A percentile compares a stretch with the other conserved stretches of the same genome.
Conservation (phyloP, 2,329 filamentous ascomycete species). For the Colletotrichum liriopes region DNA sequence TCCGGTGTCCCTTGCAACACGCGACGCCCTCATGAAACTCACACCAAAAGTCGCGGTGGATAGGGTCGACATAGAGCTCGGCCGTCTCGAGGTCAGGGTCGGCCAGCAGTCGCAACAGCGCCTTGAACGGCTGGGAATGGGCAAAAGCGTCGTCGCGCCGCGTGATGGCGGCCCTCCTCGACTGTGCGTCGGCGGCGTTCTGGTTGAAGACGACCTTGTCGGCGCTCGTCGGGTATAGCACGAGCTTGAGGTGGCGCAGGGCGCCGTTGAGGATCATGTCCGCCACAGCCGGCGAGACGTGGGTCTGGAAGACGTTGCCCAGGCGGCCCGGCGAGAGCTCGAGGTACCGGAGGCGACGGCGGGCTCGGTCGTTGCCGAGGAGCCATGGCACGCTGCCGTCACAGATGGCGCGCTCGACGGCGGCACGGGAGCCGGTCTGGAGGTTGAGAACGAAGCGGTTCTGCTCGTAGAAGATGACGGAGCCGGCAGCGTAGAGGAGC, state of each 20-base stretch:
- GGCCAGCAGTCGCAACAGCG: constrained; percentile 58
- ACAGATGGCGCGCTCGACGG: constrained; percentile 33
- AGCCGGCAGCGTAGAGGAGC: constrained; percentile 46
- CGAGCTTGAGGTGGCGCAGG: constrained; percentile 46
- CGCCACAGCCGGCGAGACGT: constrained; percentile 44
- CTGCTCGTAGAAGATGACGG: constrained; percentile 48
- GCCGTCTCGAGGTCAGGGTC: constrained; percentile 62
- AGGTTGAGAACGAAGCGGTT: constrained; percentile 49
- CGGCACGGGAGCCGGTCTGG: constrained; percentile 26
- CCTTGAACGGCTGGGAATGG: constrained; percentile 43
- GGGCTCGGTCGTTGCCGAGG: constrained; percentile 37
- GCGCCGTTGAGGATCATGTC: constrained; percentile 48
- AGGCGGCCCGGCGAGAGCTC: constrained; percentile 46
- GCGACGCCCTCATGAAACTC: constrained; percentile 55
- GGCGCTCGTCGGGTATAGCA: constrained; percentile 39
- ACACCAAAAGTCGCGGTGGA: constrained; percentile 59
- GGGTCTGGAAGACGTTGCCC: constrained; percentile 42
- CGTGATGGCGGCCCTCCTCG: constrained; percentile 26
- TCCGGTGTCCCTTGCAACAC: constrained; percentile 32
- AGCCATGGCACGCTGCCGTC: constrained; percentile 30
- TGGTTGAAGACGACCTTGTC: constrained; percentile 24
- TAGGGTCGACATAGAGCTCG: constrained; percentile 54
- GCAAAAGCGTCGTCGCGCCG: constrained; percentile 38
- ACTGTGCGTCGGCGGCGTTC: constrained; percentile 36
- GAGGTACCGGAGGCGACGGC: constrained; percentile 44